Base-by-base conservation (phyloP, 305 asterid species). In the Ajuga reptans region DNA sequence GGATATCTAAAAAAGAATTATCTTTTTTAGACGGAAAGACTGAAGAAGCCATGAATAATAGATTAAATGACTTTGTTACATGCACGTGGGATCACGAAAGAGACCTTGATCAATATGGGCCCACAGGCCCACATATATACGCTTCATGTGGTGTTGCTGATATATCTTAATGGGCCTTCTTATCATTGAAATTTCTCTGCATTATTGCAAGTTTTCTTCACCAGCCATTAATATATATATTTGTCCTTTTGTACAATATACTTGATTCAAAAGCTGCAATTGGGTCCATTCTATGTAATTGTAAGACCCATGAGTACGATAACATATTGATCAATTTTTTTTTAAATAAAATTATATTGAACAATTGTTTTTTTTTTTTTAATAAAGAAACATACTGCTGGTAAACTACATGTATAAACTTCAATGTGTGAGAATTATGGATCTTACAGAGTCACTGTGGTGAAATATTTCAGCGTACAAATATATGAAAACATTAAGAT, bases 21-120 rank as follows among this genome's bases (percentile, higher is more conserved):
- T n/a, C n/a, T n/a, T n/a, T n/a, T n/a, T n/a, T n/a, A n/a, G n/a
- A n/a, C n/a, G n/a, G n/a, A n/a, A n/a, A n/a, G n/a, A n/a, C n/a
- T n/a, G n/a, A n/a, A n/a, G n/a, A n/a, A n/a, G n/a, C n/a, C n/a
- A n/a, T 21, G 27, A 21, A 21, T 21, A 21, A 21, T 21, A 21
- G 27, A 1, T 21, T 21, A 21, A 1, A 21, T 21, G 27, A 66
- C 27, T 21, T 21, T 21, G 1, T 71, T 57, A 50, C 82, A 66
- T 81, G 87, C 92, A 86, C 92, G 92, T 84, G 95, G 87, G 83
- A 81, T 58, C 46, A 47, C 55, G 55, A 67, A 66, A 45, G 59
- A 18, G 68, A 24, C 49, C 29, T 31, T 21, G 11, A 31, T 53
- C 42, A 15, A 27, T 67, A 76, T 80, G n/a, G n/a, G n/a, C n/a